phyloP scores from a whole-genome alignment of 495 filamentous ascomycete genomes.

The Xylaria longipes region DNA sequence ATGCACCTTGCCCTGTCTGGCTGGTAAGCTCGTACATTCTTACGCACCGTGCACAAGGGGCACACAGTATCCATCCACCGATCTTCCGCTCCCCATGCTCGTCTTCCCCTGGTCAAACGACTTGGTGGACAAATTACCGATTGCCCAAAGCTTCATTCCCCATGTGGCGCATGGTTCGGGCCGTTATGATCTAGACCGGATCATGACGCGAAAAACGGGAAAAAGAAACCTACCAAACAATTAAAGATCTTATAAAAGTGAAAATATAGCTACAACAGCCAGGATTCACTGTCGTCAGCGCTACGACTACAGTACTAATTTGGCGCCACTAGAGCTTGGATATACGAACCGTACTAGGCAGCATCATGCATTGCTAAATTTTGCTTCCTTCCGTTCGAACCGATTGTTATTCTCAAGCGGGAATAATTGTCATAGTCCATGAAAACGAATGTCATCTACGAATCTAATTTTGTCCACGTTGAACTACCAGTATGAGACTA shows the following conservation, averaged over 20 bases:
- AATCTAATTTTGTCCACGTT: neutral
- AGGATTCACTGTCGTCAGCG: neutral
- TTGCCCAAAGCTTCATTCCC: neutral
- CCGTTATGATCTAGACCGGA: neutral
- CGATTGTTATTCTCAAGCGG: too few species aligned
- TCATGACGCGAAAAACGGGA: neutral
- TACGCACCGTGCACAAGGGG: constrained; percentile 2
- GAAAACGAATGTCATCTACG: neutral
- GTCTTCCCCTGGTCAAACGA: neutral
- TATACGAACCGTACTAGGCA: neutral
- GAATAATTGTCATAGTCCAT: neutral
- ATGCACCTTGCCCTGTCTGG: neutral
- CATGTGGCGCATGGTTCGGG: neutral
- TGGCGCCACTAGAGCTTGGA: too few species aligned
- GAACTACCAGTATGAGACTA: neutral
- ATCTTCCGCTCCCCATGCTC: neutral
- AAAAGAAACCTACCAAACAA: neutral
- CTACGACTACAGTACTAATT: too few species aligned
- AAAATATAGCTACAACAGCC: neutral
- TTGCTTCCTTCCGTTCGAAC: too few species aligned
- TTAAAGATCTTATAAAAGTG: neutral
- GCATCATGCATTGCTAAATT: neutral
- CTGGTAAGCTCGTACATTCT: neutral
- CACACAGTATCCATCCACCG: neutral
- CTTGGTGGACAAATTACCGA: neutral